Conservation (phyloP, 345 rosid species). For the Nephelium lappaceum region DNA sequence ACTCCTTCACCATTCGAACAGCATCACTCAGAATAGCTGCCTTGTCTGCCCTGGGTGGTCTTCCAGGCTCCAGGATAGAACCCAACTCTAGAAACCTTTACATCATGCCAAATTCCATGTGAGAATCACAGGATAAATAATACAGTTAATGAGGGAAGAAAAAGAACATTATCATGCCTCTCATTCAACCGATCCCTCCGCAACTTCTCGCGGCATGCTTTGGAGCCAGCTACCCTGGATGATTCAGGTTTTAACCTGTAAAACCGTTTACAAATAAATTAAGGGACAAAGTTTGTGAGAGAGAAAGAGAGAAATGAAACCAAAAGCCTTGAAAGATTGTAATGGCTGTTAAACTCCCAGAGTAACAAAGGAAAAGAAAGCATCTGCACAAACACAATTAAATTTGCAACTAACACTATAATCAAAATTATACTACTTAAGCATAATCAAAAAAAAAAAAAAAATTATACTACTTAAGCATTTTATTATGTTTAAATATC, state of each 20-base stretch:
- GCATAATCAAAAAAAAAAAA: not conserved
- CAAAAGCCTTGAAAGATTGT: not conserved
- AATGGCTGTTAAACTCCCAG: not conserved
- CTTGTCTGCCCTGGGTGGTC: conserved; percentile 39
- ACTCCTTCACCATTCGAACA: conserved; percentile 33
- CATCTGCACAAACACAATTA: not conserved
- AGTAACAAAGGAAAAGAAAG: not conserved
- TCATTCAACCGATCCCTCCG: conserved; percentile 28
- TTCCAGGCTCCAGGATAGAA: conserved; percentile 39
- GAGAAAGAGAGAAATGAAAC: not conserved
- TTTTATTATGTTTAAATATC: no score
- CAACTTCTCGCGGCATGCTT: conserved; percentile 36
- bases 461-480: not conserved
- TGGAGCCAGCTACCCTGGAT: conserved; percentile 20
- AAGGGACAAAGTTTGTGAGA: not conserved
- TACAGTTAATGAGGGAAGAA: conserved; percentile 2
- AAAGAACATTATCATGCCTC: conserved; percentile 23
- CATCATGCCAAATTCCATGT: conserved; percentile 12
- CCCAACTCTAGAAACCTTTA: conserved; percentile 41
- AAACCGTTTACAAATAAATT: not conserved
- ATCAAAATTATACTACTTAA: not conserved
- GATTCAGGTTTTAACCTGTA: conserved; percentile 24
- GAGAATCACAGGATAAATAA: not conserved
- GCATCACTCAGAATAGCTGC: conserved; percentile 37
- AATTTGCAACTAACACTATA: not conserved